Evolutionary conservation across 495 filamentous ascomycete genomes (phyloP), one percentile per base, ranked within the genome.

Genomic region (Jackrogersella minutella): DNA sequence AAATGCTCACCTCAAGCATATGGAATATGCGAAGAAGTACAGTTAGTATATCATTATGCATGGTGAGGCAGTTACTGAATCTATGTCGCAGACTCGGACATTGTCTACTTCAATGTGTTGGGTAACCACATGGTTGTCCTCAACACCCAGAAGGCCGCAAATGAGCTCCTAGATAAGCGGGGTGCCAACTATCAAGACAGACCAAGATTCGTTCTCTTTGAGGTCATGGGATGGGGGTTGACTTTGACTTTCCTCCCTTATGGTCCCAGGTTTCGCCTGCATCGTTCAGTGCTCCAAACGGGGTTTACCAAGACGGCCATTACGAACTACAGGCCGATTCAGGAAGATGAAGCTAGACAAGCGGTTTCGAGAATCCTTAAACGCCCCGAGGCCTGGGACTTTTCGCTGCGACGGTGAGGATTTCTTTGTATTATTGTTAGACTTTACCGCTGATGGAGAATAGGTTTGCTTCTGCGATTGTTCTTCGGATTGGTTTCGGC

Each of bases 161-260:
- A 73, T 16, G 79, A 80, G 22, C 64, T 82, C n/a, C 74, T 82
- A 1, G 79, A 80, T 21, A 77, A 75, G 39, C 74, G 78, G 2
- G 80, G 80, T 0, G 73, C 75, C 11, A 79, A 77, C 56, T 81
- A 82, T 34, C 71, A 75, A 6, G 80, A 82, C 63, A 70, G 80
- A 10, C 80, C 80, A 1, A 72, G 75, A 30, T 82, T 82, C 58
- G 77, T 85, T 41, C 72, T 84, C 51, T 82, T 82, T 52, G 82
- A 84, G 50, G 77, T 77, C 57, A 81, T 81, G 79, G 79, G 79
- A 62, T 81, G 78, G 79, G 74, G 77, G 0, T 66, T 78, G 4
- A 81, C 79, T 0, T 68, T 85, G 37, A 83, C 82, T 14, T 81
- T 82, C 64, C 77, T 82, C 2, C 79, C 72, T 36, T 83, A 78